phyloP scores from a whole-genome alignment of 768 basidiomycete species.

The Agaricus sinodeliciosus region DNA sequence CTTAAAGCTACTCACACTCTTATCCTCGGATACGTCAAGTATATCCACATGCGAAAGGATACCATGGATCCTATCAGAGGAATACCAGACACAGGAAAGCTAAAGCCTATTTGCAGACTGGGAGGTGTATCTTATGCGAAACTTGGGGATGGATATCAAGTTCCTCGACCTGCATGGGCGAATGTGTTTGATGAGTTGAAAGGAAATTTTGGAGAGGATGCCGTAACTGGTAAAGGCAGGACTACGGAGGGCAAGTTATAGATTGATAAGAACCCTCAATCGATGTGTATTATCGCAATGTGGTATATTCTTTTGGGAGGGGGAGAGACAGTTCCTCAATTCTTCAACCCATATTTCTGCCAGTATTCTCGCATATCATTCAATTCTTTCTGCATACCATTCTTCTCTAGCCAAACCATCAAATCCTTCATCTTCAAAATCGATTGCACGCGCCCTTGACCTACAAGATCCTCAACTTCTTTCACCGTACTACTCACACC shows the following conservation, averaged over 20 bases:
- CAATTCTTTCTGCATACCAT: slow-evolving; percentile 58
- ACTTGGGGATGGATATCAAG: slow-evolving; percentile 43
- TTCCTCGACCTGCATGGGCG: slow-evolving; percentile 22
- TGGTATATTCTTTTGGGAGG: no score
- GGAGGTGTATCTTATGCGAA: slow-evolving; percentile 44
- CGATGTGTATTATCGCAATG: no score
- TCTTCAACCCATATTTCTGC: slow-evolving; percentile 61
- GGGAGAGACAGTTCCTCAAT: neutral
- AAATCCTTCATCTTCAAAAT: slow-evolving; percentile 85
- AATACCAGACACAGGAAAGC: slow-evolving; percentile 39
- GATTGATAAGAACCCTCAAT: neutral
- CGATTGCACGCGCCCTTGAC: slow-evolving; percentile 64
- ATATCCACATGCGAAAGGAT: slow-evolving; percentile 52
- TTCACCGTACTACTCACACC: slow-evolving; percentile 66
- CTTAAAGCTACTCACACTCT: slow-evolving; percentile 30
- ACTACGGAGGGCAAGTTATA: neutral
- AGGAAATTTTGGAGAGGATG: neutral
- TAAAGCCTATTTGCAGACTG: slow-evolving; percentile 44
- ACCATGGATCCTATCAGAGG: slow-evolving; percentile 25
- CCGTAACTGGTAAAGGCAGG: neutral
- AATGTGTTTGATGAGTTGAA: slow-evolving; percentile 17
- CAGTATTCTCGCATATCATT: slow-evolving; percentile 73
- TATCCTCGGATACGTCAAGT: slow-evolving; percentile 47
- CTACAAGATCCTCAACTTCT: slow-evolving; percentile 73
- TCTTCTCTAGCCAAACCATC: slow-evolving; percentile 73